Conservation (phyloP, 2,329 filamentous ascomycete genomes). For the Zasmidium citrigriseum region DNA sequence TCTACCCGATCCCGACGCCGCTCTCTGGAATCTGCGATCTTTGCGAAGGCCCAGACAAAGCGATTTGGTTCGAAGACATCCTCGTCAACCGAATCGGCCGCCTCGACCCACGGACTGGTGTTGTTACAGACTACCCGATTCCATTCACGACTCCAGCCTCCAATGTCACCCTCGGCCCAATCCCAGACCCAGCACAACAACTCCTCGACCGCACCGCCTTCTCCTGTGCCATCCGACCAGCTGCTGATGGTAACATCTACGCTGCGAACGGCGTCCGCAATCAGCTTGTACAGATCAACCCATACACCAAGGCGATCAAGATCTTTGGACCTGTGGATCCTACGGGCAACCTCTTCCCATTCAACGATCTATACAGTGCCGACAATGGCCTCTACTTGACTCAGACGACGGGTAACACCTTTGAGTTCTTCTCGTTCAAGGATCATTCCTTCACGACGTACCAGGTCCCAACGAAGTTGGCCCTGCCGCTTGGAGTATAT, state of each 20-base stretch:
- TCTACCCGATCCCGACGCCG: slow-evolving; percentile 12
- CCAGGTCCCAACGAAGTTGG: slow-evolving; percentile 19
- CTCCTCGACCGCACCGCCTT: slow-evolving; percentile 12
- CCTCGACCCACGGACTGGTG: slow-evolving; percentile 10
- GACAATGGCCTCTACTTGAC: slow-evolving; percentile 24
- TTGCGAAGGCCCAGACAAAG: slow-evolving; percentile 1
- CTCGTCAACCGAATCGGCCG: slow-evolving; percentile 12
- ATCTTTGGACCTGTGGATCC: slow-evolving; percentile 24
- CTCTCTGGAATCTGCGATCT: slow-evolving; percentile 17
- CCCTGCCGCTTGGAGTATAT: slow-evolving; percentile 21
- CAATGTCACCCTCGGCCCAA: slow-evolving; percentile 2
- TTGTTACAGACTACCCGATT: slow-evolving; percentile 12
- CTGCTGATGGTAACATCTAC: slow-evolving; percentile 14
- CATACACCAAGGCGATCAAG: slow-evolving; percentile 7
- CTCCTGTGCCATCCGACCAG: slow-evolving; percentile 10
- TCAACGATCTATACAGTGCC: slow-evolving; percentile 26
- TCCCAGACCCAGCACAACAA: slow-evolving; percentile 4
- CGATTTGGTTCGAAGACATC: slow-evolving; percentile 16
- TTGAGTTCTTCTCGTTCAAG: slow-evolving; percentile 20
- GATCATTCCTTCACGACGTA: slow-evolving; percentile 20
- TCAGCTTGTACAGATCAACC: slow-evolving; percentile 9
- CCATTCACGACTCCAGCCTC: slow-evolving; percentile 13
- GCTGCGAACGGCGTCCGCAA: slow-evolving; percentile 10
- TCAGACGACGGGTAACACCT: slow-evolving; percentile 24
- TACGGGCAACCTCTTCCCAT: slow-evolving; percentile 22